Base-by-base conservation (phyloP, 2,329 filamentous ascomycete species). In the Phaeomoniella chlamydospora region DNA sequence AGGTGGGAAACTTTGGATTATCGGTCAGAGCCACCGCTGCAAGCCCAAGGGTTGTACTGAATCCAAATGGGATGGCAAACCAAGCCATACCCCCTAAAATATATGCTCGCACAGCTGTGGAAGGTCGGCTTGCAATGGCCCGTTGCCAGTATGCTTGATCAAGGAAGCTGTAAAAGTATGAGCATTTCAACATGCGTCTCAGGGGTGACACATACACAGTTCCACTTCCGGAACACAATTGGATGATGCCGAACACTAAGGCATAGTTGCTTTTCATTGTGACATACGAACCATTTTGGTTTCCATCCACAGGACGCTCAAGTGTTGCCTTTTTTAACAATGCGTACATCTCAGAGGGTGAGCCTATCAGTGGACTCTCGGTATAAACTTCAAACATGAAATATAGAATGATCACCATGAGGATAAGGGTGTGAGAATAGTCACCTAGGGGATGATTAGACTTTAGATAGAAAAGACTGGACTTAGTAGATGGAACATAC, bases 281-380 rank as follows among this genome's bases (percentile, higher is more conserved):
- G 35, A 74, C 42, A 39, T 68, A 71, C 0, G 65, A 67, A 0
- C 69, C 68, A n/a, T 59, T 48, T 13, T 68, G 51, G 26, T 74
- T 74, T 0, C 68, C 70, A 1, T 53, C 48, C 0, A 73, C 62
- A 0, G 68, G 68, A 26, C 64, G 55, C 0, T 53, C 52, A 2
- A 52, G 46, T 0, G 58, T 61, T 0, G 65, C 63, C 3, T 60
- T 54, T 4, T 64, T 54, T 11, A 74, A 51, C 0, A 71, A 55
- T 3, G 72, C 64, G 30, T 62, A 74, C 2, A 74, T 53, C 1
- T 61, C 54, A 0, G 54, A 57, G 1, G 66, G 52, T 0, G 67
- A 70, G 0, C 62, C 61, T 17, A 73, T 57, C 34, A 15, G 35
- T 17, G 22, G 35, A 36, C 6, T 29, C 29, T 56, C 33, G 15